Evolutionary conservation across 805 yeast species (phyloP).

Genomic region (Ogataea angusta): DNA sequence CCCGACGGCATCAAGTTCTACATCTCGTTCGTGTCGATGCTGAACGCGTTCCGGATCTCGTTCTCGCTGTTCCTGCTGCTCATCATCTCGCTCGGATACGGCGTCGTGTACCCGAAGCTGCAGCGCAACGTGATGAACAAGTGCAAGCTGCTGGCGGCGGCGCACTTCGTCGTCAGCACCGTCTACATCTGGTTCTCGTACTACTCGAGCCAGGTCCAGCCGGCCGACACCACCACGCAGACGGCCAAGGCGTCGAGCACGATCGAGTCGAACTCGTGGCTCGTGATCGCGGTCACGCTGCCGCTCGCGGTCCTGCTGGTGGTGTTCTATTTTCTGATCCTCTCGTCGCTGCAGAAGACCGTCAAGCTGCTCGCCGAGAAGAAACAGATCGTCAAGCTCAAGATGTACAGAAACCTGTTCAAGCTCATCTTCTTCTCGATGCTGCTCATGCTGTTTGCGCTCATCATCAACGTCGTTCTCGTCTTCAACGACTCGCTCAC

Average conservation of each 20-base stretch:
- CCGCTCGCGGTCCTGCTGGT: conserved; percentile 73
- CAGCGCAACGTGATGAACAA: conserved; percentile 71
- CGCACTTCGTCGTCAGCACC: conserved; percentile 53
- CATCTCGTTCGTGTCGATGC: conserved; percentile 70
- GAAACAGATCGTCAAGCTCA: conserved; percentile 86
- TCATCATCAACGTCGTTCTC: conserved; percentile 65
- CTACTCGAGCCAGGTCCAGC: conserved; percentile 33
- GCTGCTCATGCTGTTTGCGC: conserved; percentile 65
- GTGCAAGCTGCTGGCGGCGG: conserved; percentile 56
- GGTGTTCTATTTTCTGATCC: conserved; percentile 68
- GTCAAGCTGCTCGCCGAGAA: conserved; percentile 72
- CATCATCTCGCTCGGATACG: conserved; percentile 88
- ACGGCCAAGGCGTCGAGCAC: conserved; percentile 44
- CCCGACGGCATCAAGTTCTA: conserved; percentile 58
- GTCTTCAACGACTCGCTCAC: conserved; percentile 70
- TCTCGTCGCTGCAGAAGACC: conserved; percentile 72
- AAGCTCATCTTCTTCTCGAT: conserved; percentile 71
- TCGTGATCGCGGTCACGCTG: conserved; percentile 53
- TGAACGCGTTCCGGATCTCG: conserved; percentile 79
- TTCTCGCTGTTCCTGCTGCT: conserved; percentile 84
- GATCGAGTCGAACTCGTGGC: conserved; percentile 45
- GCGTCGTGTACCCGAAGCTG: conserved; percentile 85
- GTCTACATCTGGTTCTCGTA: conserved; percentile 50
- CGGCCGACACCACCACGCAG: conserved; percentile 31
- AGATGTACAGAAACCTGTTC: conserved; percentile 79